Evolutionary conservation across 164 flowering plant genomes (phyloP), one percentile per base, ranked within the genome.

Genomic region (Saururus chinensis): DNA sequence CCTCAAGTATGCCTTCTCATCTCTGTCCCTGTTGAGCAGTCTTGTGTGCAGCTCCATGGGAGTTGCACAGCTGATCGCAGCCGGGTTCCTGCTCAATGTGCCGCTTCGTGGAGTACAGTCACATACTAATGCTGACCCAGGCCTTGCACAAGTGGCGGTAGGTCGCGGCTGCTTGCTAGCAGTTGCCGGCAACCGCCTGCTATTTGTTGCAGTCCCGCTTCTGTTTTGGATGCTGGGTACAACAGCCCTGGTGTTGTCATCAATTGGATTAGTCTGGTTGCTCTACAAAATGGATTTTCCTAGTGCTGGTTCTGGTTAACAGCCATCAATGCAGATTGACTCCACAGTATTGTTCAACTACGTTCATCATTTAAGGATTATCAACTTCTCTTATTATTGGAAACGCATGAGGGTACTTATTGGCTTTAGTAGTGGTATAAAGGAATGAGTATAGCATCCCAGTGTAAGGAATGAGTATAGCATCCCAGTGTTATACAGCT

Each of bases 181-280:
- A 4, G 57, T 76, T 37, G 62, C 80, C 0, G 92, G 92, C 2
- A 78, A 75, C 54, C 41, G 91, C 59, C 24, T 77, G 57, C 67
- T 89, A 13, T 85, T 79, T 63, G 53, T 80, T 19, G 60, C 80
- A 8, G 66, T 80, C 19, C 84, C 91, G 0, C 22, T 85, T 72
- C 42, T 82, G 73, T 25, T 84, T n/a, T 86, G 96, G 96, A 61
- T 86, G 79, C 60, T 86, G 51, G 88, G 96, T 19, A 86, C 91
- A 0, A 63, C 84, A 19, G 73, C 79, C 0, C 77, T 79, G 59
- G 70, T 60, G 4, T 12, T 85, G 24, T 70, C 89, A 3, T 83
- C 93, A 0, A 45, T 67, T 24, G 83, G 71, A 0, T 61, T 84
- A 56, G 79, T 86, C 51, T 84, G 82, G 83, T 79, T 67, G 7